phyloP scores from a whole-genome alignment of 768 basidiomycete species.

The Thelephora ganbajun region DNA sequence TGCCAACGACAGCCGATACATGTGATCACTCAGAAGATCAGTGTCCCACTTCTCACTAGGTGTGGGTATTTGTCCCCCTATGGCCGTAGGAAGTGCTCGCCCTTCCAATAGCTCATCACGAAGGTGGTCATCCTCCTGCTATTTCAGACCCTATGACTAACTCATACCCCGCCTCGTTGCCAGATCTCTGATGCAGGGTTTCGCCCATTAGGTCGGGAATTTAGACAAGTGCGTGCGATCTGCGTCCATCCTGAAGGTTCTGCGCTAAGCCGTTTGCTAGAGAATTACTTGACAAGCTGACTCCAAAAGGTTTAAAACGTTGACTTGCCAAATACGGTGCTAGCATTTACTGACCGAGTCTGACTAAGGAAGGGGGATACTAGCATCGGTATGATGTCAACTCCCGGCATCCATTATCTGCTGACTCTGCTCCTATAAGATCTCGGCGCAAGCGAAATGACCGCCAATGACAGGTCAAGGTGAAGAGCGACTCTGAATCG shows the following conservation, averaged over 20 bases:
- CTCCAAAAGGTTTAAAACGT: conserved; percentile 22
- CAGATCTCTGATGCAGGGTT: neutral
- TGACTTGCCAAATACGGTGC: conserved; percentile 24
- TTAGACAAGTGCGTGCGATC: neutral
- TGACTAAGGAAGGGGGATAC: conserved; percentile 21
- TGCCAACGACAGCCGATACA: conserved; percentile 41
- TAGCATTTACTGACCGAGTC: conserved; percentile 19
- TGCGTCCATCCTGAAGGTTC: neutral
- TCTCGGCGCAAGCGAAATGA: conserved; percentile 27
- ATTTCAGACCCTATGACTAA: conserved; percentile 40
- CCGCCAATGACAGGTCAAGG: conserved; percentile 34
- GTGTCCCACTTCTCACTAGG: conserved; percentile 12
- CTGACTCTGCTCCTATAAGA: conserved; percentile 4
- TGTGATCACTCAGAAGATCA: conserved; percentile 27
- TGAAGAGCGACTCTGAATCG: conserved; percentile 25
- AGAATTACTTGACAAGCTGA: conserved; percentile 24
- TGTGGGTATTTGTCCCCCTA: too few species aligned
- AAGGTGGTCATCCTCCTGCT: conserved; percentile 32
- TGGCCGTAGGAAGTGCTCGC: neutral
- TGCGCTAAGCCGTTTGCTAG: conserved; percentile 9
- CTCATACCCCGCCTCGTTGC: conserved; percentile 12
- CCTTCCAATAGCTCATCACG: conserved; percentile 23
- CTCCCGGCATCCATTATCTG: neutral
- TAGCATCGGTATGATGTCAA: conserved; percentile 21
- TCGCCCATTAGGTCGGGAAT: neutral